Evolutionary conservation across 2,329 filamentous ascomycete genomes (phyloP).

Genomic region (Scytalidium sp.): DNA sequence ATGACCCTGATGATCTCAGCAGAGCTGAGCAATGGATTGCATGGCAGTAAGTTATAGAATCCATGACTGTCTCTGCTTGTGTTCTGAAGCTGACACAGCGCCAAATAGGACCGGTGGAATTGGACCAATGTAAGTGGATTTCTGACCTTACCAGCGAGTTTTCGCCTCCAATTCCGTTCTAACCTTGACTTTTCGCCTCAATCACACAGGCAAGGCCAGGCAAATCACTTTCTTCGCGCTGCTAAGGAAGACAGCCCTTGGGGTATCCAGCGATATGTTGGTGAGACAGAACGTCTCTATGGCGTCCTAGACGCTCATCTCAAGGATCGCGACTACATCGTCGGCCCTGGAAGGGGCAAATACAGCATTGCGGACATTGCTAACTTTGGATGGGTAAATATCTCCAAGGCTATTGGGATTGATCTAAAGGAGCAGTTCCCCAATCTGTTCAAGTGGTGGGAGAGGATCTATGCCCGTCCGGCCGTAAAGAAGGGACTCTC

Average conservation of each 20-base stretch:
- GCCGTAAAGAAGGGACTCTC: slow-evolving; percentile 62
- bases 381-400: slow-evolving; percentile 66
- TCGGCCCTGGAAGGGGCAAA: slow-evolving; percentile 50
- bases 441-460: slow-evolving; percentile 63
- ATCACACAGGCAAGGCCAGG: slow-evolving; percentile 58
- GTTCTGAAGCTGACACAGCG: slow-evolving; percentile 1
- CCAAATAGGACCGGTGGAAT: slow-evolving; percentile 59
- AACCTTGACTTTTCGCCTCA: neutral
- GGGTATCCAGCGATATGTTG: slow-evolving; percentile 69
- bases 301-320: slow-evolving; percentile 68
- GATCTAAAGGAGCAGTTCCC: slow-evolving; percentile 63
- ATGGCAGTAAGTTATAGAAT: slow-evolving; percentile 46
- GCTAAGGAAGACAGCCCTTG: slow-evolving; percentile 69
- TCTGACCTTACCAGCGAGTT: neutral
- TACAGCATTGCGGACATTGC: slow-evolving; percentile 71
- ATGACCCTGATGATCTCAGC: slow-evolving; percentile 42
- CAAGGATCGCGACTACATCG: slow-evolving; percentile 45
- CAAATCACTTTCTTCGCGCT: slow-evolving; percentile 69
- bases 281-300: slow-evolving; percentile 73
- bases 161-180: neutral
- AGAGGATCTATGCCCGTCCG: slow-evolving; percentile 54
- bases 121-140: slow-evolving; percentile 49
- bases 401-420: slow-evolving; percentile 56
- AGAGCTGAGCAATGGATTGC: slow-evolving; percentile 60
- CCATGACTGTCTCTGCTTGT: too few relatives aligned